Base-by-base conservation (phyloP, 331 rosid species). In the Phaseolus coccineus region DNA sequence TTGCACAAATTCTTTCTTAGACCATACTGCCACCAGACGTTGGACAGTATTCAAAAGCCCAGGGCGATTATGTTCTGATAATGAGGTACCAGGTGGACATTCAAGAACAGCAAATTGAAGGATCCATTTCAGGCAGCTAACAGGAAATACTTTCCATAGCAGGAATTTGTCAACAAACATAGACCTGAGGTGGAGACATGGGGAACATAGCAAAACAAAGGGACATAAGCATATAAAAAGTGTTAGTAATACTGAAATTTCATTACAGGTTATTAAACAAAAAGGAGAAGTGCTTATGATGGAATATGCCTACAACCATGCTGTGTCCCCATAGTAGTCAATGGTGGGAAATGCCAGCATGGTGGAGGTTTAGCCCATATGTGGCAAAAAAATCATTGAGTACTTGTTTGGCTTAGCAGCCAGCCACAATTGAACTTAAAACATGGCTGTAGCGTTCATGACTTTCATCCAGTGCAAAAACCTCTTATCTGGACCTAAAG, bases 141-240 rank as follows among this genome's bases (percentile, higher is more conserved):
- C 4, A 53, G 99, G 99, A 80, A 95, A 95, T 78, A 93, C 95
- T 86, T 93, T 95, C 97, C 99, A 87, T 78, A 91, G 85, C 79
- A 95, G 84, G 85, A 95, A 93, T 67, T 87, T 93, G 74, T 95
- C 99, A 77, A 89, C 86, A 73, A 95, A 85, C 86, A 93, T 84
- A 77, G 94, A 87, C 93, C 99, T 93, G 83, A 80, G 53, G 64
- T 85, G 87, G 48, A 72, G 80, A 44, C 77, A 77, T 1, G 53
- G 53, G 68, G 69, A 79, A 46, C 46, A 82, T 35, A 74, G 66
- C 44, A 71, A 55, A 65, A 3, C 22, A 44, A 46, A 47, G 14
- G 22, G 27, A 30, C 64, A 80, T 39, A 62, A 62, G 44, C 68
- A 62, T 62, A 59, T 33, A n/a, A n/a, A 19, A 37, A 16, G 48